Conservation (phyloP, 768 basidiomycete species). For the Auricularia sp. region DNA sequence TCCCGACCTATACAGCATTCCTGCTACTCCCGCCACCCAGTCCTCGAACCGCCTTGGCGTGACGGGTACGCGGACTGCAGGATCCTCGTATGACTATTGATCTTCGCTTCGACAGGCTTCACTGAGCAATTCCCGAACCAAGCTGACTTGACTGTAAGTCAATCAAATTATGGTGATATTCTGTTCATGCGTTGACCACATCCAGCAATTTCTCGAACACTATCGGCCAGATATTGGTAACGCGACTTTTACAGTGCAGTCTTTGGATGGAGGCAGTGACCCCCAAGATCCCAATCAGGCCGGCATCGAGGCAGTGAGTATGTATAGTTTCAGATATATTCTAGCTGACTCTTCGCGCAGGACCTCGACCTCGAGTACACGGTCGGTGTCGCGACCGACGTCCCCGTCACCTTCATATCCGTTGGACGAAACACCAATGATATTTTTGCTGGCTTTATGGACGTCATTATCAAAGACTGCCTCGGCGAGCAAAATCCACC, state of each 20-base stretch:
- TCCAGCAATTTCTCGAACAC: constrained; percentile 16
- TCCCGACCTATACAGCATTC: background rate
- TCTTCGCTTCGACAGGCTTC: background rate
- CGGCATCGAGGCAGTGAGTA: constrained; percentile 21
- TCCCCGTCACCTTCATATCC: constrained; percentile 7
- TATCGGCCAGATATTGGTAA: constrained; percentile 16
- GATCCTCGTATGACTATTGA: background rate
- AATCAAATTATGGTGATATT: background rate
- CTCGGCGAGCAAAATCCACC: constrained; percentile 9
- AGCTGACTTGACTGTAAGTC: background rate
- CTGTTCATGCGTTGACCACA: background rate
- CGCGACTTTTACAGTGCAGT: constrained; percentile 17
- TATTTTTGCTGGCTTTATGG: constrained; percentile 10
- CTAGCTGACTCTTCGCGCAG: background rate
- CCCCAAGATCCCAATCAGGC: constrained; percentile 15
- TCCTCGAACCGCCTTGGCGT: constrained; percentile 21
- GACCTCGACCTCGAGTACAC: constrained; percentile 7
- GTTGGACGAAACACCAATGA: constrained; percentile 1
- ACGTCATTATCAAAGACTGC: constrained; percentile 10
- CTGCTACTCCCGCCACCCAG: constrained; percentile 19
- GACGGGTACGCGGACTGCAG: constrained; percentile 5
- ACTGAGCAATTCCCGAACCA: background rate
- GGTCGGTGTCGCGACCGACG: constrained; percentile 3
- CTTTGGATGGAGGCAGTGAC: constrained; percentile 22
- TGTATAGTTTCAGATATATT: background rate